Conservation (phyloP, 495 filamentous ascomycete genomes). For the Tuber microsphaerosporum region DNA sequence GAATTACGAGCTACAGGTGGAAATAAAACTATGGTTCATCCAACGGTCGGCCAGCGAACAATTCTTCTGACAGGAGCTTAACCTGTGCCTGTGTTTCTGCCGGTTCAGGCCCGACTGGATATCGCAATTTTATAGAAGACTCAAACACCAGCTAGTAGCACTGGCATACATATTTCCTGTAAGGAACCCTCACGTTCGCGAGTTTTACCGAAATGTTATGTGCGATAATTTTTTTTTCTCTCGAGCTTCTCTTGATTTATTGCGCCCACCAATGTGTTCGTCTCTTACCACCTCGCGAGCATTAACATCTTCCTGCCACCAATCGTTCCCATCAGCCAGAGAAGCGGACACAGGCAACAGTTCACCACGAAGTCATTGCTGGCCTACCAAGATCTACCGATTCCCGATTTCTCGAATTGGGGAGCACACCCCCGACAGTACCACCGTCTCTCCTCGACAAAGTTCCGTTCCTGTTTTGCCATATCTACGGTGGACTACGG, state of each 20-base stretch:
- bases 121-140: background rate
- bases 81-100: conserved; percentile 1
- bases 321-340: background rate
- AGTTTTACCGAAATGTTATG: background rate
- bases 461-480: background rate
- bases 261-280: background rate
- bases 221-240: background rate
- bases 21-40: background rate
- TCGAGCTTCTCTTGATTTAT: background rate
- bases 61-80: background rate
- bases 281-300: background rate
- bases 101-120: background rate
- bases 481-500: background rate
- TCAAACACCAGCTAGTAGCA: background rate
- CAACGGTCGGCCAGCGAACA: background rate
- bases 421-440: conserved; percentile 11
- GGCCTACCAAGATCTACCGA: conserved; percentile 27
- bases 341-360: background rate
- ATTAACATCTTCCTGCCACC: background rate
- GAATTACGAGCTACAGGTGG: background rate
- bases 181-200: background rate
- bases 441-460: conserved; percentile 7
- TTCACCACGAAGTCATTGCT: background rate
- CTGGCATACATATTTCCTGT: background rate
- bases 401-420: conserved; percentile 34